A percentile compares a stretch with the other conserved stretches of the same genome.
phyloP scores from a whole-genome alignment of 1,284 basidiomycete species.

The Cerioporus squamosus region DNA sequence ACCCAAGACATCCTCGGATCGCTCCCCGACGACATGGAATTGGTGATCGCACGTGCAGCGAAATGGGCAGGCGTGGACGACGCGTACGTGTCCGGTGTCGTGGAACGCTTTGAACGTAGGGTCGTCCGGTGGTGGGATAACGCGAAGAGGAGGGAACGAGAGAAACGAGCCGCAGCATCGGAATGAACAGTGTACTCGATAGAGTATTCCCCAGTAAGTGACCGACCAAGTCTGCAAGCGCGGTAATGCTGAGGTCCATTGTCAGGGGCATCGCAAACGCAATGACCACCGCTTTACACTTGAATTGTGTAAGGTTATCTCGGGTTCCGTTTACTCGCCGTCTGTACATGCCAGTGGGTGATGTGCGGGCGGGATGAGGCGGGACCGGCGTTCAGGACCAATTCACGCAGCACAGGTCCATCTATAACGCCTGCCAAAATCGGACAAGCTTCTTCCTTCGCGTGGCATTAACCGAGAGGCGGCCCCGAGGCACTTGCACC shows the following conservation, averaged over 20 bases:
- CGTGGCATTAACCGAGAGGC: too few species aligned
- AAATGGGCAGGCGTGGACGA: slow-evolving; percentile 55
- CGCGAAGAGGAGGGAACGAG: slow-evolving; percentile 23
- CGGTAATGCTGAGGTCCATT: too few species aligned
- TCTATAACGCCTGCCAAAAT: background rate
- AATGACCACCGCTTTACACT: too few species aligned
- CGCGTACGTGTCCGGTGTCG: slow-evolving; percentile 52
- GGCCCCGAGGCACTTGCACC: too few species aligned
- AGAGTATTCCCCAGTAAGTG: too few species aligned
- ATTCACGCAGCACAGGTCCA: background rate
- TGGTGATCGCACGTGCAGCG: slow-evolving; percentile 53
- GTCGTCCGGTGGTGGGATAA: slow-evolving; percentile 53
- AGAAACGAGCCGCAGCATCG: slow-evolving; percentile 9
- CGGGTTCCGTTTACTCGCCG: too few species aligned
- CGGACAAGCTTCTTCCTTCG: background rate
- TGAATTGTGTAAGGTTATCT: too few species aligned
- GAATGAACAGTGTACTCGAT: too few species aligned
- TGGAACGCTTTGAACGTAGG: slow-evolving; percentile 65
- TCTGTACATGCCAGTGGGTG: too few species aligned
- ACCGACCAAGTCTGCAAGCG: too few species aligned
- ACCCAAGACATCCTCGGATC: slow-evolving; percentile 61
- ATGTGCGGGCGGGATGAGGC: background rate
- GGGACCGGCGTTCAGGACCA: background rate
- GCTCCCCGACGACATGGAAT: slow-evolving; percentile 51
- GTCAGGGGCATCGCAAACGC: too few species aligned